A percentile compares a stretch with the other conserved stretches of the same genome.
phyloP scores from a whole-genome alignment of 768 basidiomycete genomes.

The Gloeopeniophorella convolvens region DNA sequence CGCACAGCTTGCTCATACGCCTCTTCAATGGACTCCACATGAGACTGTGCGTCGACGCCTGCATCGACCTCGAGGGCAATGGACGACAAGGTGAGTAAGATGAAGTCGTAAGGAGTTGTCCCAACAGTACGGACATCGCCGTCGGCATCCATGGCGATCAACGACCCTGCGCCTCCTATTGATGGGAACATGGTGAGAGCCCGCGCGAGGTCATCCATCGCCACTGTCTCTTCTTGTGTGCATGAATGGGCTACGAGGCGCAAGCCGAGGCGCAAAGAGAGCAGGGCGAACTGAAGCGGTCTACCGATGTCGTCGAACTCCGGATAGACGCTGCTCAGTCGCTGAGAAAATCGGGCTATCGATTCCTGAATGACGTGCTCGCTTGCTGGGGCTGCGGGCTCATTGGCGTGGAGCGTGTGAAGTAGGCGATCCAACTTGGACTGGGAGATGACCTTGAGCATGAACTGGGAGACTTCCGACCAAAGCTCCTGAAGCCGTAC shows the following conservation, averaged over 20 bases:
- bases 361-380: conserved; percentile 77
- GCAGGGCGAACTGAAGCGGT: conserved; percentile 61
- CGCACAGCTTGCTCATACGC: conserved; percentile 64
- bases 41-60: conserved; percentile 31
- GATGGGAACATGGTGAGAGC: conserved; percentile 52
- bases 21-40: conserved; percentile 36
- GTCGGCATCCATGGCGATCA: conserved; percentile 28
- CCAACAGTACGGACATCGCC: conserved; percentile 23
- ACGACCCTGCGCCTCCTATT: conserved; percentile 34
- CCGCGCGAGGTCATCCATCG: conserved; percentile 23
- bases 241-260: conserved; percentile 38
- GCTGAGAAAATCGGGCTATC: conserved; percentile 67
- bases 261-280: conserved; percentile 66
- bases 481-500: conserved; percentile 58
- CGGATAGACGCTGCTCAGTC: conserved; percentile 60
- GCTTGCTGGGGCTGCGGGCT: conserved; percentile 37
- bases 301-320: conserved; percentile 65
- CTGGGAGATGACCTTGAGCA: conserved; percentile 44
- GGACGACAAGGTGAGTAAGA: conserved; percentile 45
- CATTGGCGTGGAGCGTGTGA: conserved; percentile 30
- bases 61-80: conserved; percentile 39
- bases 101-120: conserved; percentile 33
- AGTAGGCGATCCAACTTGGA: conserved; percentile 47
- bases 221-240: background rate
- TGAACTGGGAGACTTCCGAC: conserved; percentile 74